These are phyloP conservation scores for Epithele typhae DNA, from an alignment of 768 basidiomycete species.

Conservation along the genomic window DNA sequence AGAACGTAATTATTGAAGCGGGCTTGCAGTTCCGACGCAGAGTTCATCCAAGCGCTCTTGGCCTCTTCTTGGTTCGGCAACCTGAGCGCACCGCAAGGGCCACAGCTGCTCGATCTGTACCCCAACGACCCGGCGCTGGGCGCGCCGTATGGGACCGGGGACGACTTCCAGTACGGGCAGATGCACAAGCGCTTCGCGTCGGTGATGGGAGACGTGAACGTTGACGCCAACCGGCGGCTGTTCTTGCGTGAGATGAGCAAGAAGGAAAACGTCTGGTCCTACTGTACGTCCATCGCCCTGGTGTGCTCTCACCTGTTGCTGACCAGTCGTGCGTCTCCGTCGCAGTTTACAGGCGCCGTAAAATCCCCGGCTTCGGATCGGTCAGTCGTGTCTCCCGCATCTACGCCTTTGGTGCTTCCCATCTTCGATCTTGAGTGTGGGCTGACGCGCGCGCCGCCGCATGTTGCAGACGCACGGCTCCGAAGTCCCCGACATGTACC, in stretches of 20 bases:
- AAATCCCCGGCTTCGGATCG: neutral
- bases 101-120: neutral
- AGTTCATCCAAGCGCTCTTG: neutral
- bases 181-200: slow-evolving; percentile 17
- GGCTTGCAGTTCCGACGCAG: neutral
- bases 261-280: neutral
- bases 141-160: slow-evolving; percentile 16
- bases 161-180: neutral
- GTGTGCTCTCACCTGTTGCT: neutral
- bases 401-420: too few relatives aligned
- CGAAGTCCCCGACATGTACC: neutral
- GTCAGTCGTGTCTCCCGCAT: neutral
- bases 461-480: neutral
- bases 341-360: neutral
- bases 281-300: neutral
- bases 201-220: slow-evolving; percentile 10
- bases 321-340: neutral
- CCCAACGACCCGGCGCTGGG: slow-evolving; percentile 11
- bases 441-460: neutral
- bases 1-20: neutral
- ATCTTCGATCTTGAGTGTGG: too few relatives aligned
- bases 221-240: slow-evolving; percentile 12
- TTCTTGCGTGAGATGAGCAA: neutral
- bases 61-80: neutral
- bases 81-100: neutral